Evolutionary conservation across 2,329 filamentous ascomycete species (phyloP), one percentile per base, ranked within the genome.

Genomic region (Cladophialophora immunda): DNA sequence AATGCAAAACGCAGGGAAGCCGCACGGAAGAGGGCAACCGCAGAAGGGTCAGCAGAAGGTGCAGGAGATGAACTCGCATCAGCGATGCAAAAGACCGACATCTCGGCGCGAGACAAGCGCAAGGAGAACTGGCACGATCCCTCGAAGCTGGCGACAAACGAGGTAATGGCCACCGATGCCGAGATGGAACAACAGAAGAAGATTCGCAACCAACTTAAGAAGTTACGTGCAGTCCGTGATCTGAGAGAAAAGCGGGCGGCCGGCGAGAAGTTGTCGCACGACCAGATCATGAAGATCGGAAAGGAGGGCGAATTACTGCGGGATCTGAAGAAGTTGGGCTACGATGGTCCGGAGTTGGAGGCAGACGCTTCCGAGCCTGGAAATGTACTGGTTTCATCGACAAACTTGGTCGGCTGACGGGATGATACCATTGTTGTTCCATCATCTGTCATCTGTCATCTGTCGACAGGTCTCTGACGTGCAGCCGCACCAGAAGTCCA

Each of bases 211-310:
- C 81, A 98, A 53, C 92, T 90, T 78, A 99, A 99, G 85, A 99
- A 98, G 81, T 83, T 99, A 67, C 92, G 94, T 75, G 95, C 99
- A 78, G 94, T 95, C 3, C 91, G 89, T 73, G 95, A 98, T 1
- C 84, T 99, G 62, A 91, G 93, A 77, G 90, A 89, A 74, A 97
- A 97, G 85, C 97, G 97, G 79, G 92, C 97, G 27, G 89, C 89
- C 64, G 95, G 95, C 22, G 91, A 92, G 76, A 85, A 87, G 4
- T 81, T 99, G 68, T 84, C 98, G 29, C 94, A 94, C 0, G 95
- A 99, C 81, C 95, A 99, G 81, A 90, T 98, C 70, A 93, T 94
- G 73, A 99, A 99, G 82, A 92, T 99, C 63, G 96, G 97, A 78
- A 97, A 95, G 80, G 97, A 99, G 77, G 93, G 92, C 70, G 95